Evolutionary conservation across 2,329 filamentous ascomycete genomes (phyloP).

Genomic region (Trichoderma breve): DNA sequence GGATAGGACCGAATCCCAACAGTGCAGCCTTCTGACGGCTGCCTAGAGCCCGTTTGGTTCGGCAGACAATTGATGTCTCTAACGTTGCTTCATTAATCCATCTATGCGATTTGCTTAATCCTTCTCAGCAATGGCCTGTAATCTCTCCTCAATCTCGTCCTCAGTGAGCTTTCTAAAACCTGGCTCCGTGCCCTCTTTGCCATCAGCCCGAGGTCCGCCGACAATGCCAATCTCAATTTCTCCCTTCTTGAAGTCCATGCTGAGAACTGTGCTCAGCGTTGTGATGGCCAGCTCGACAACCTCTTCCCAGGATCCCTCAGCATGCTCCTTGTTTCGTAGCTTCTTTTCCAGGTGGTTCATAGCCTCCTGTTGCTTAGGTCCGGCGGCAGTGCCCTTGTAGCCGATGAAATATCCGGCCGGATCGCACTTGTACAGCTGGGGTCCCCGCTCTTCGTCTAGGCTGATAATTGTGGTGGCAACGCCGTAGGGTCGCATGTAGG

Average conservation of each 20-base stretch:
- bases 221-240: slow-evolving; percentile 98
- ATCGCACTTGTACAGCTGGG: slow-evolving; percentile 97
- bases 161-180: slow-evolving; percentile 87
- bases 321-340: slow-evolving; percentile 96
- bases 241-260: slow-evolving; percentile 99
- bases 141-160: slow-evolving; percentile 96
- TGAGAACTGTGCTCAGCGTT: slow-evolving; percentile 90
- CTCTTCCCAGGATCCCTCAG: slow-evolving; percentile 91
- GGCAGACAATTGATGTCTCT: not conserved
- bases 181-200: slow-evolving; percentile 75
- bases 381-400: slow-evolving; percentile 96
- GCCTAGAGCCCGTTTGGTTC: not conserved
- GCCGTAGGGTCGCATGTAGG: slow-evolving; percentile 96
- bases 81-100: slow-evolving; percentile 23
- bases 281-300: slow-evolving; percentile 96
- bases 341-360: slow-evolving; percentile 99
- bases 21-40: not conserved
- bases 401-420: slow-evolving; percentile 97
- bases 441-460: slow-evolving; percentile 85
- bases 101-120: slow-evolving; percentile 61
- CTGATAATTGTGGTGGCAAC: slow-evolving; percentile 95
- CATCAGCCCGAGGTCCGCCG: slow-evolving; percentile 78
- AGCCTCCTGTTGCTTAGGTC: slow-evolving; percentile 97
- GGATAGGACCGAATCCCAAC: not conserved
- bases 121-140: slow-evolving; percentile 98